Conservation (phyloP, 192 early-diverging fungal genomes). For the Lunasporangiospora selenospora region DNA sequence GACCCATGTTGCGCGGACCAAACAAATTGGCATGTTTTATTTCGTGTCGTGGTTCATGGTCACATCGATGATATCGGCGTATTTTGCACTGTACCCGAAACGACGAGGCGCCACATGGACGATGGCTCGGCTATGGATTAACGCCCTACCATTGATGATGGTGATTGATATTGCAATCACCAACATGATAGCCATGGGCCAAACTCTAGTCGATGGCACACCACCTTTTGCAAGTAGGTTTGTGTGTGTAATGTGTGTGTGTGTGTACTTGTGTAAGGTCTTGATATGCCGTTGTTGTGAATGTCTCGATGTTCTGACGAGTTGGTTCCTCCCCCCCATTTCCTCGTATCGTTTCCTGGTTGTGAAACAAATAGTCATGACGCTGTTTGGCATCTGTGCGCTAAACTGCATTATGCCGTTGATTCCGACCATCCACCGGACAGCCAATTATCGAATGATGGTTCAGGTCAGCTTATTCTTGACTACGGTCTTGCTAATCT, state of each 20-base stretch:
- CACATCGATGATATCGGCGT: slow-evolving; percentile 37
- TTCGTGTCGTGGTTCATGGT: slow-evolving; percentile 48
- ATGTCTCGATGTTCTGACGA: too few species aligned
- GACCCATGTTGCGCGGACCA: slow-evolving; percentile 13
- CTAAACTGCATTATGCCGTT: slow-evolving; percentile 50
- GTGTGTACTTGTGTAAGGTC: not conserved
- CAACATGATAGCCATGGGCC: slow-evolving; percentile 53
- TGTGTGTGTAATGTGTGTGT: not conserved
- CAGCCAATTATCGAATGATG: slow-evolving; percentile 36
- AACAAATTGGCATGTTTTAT: slow-evolving; percentile 48
- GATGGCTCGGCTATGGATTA: slow-evolving; percentile 36
- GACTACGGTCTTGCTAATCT: slow-evolving; percentile 35
- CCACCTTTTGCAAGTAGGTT: slow-evolving; percentile 54
- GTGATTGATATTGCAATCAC: slow-evolving; percentile 50
- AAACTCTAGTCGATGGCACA: slow-evolving; percentile 59
- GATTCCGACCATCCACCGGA: slow-evolving; percentile 54
- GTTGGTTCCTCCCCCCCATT: too few species aligned
- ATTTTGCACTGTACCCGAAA: slow-evolving; percentile 20
- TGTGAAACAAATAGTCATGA: slow-evolving; percentile 53
- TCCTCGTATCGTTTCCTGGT: too few species aligned
- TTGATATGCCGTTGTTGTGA: not conserved
- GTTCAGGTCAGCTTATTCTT: slow-evolving; percentile 28
- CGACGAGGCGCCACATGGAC: slow-evolving; percentile 33
- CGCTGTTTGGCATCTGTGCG: slow-evolving; percentile 40
- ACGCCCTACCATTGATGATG: slow-evolving; percentile 45